Evolutionary conservation across 208 protist species (phyloP), one percentile per base, ranked within the genome.

Genomic region (Trypanosoma vivax): DNA sequence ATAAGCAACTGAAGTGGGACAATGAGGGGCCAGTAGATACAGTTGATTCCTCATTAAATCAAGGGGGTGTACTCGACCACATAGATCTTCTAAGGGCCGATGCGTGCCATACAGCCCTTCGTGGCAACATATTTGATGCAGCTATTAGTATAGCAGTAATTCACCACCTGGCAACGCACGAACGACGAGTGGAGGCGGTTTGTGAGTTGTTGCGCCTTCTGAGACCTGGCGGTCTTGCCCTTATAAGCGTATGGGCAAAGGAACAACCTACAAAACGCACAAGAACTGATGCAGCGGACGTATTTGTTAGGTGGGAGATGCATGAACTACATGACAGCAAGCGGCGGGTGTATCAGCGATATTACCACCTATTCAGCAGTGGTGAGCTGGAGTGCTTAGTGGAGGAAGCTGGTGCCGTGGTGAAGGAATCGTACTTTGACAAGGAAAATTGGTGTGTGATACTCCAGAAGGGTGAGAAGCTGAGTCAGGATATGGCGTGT

Each of bases 71-170:
- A 56, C 40, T 74, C 19, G 68, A 67, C 5, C 65, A 69, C 10
- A 86, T 72, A 0, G 84, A 92, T 60, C 62, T 78, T 4, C 46
- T 91, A 5, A 66, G 65, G 43, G 54, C 69, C 33, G 84, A 95
- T 55, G 84, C 62, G n/a, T 65, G 70, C 19, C 57, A 35, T 27
- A 82, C 66, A 23, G 74, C 88, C 11, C 52, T 91, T 49, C 84
- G 84, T n/a, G 29, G 39, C 33, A 78, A 73, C 6, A 7, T 79
- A 16, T 84, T 88, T 39, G 88, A 96, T 46, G 79, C 68, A 9
- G 83, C 72, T 13, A 82, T 96, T 53, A 86, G 78, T 56, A 90
- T 96, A 45, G 90, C 90, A 2, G 88, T 96, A 9, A 57, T 96
- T 16, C 90, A 96, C 46, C 90, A 96, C 68, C 79, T 94, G 51